Percentiles rank a stretch among this genome's conserved stretches.
phyloP scores from a whole-genome alignment of 163 green algal species.

The Smithsoniella earleae region DNA sequence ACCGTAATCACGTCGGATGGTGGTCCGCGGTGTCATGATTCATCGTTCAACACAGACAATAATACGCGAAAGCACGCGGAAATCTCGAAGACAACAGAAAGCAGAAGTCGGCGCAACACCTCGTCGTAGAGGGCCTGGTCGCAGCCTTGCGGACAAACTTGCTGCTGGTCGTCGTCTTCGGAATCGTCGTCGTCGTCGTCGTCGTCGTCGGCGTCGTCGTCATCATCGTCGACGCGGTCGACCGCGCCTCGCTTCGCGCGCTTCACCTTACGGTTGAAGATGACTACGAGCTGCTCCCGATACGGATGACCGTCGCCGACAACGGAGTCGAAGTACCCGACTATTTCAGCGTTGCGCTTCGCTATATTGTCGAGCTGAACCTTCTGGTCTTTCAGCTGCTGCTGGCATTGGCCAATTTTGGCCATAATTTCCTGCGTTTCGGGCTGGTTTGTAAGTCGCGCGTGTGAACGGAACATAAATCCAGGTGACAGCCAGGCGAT shows the following conservation, averaged over 20 bases:
- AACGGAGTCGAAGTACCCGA: constrained; percentile 54
- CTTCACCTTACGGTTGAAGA: constrained; percentile 67
- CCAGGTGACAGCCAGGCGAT: too few species aligned
- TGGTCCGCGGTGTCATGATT: too few species aligned
- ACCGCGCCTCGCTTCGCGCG: constrained; percentile 48
- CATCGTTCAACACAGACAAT: too few species aligned
- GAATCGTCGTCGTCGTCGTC: constrained; percentile 41
- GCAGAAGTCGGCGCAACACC: too few species aligned
- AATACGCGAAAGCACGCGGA: too few species aligned
- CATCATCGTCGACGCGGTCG: constrained; percentile 29
- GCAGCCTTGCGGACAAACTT: constrained; percentile 60
- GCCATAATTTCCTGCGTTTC: constrained; percentile 51
- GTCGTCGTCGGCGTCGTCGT: constrained; percentile 36
- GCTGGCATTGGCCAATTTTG: constrained; percentile 47
- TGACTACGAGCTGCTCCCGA: constrained; percentile 53
- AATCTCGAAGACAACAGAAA: too few species aligned
- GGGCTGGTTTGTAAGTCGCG: too few species aligned
- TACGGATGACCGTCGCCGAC: constrained; percentile 55
- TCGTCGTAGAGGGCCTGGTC: constrained; percentile 51
- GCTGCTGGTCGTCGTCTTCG: constrained; percentile 49
- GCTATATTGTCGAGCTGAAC: constrained; percentile 44
- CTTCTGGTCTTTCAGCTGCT: constrained; percentile 48
- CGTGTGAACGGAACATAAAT: too few species aligned
- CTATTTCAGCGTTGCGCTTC: constrained; percentile 40
- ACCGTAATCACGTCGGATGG: too few species aligned